Percentiles rank a stretch among this genome's conserved stretches.
These are phyloP conservation scores for Penicillium mononematosum DNA, from an alignment of 495 filamentous ascomycete species.

Conservation along the genomic window DNA sequence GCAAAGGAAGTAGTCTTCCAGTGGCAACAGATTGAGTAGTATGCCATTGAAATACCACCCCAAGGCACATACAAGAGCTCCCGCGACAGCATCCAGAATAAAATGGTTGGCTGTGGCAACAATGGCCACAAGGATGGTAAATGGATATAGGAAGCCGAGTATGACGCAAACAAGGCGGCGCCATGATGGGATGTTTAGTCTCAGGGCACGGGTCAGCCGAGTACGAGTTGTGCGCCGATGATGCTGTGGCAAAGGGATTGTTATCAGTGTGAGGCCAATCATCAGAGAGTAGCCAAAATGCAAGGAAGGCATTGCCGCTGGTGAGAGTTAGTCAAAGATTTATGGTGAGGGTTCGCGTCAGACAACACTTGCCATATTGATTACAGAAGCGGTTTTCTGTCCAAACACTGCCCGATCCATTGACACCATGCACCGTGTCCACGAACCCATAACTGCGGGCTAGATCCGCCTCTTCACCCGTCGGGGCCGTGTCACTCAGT, in stretches of 20 bases:
- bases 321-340: conserved; percentile 14
- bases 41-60: conserved; percentile 59
- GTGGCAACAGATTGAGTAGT: conserved; percentile 57
- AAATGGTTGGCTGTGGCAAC: conserved; percentile 74
- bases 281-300: conserved; percentile 80
- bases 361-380: conserved; percentile 51
- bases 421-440: conserved; percentile 68
- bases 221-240: conserved; percentile 28
- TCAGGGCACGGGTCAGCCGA: conserved; percentile 23
- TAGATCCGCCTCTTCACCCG: conserved; percentile 43
- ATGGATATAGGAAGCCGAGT: conserved; percentile 62
- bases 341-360: background rate
- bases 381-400: conserved; percentile 70
- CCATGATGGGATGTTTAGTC: conserved; percentile 41
- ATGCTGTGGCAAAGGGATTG: conserved; percentile 46
- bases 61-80: conserved; percentile 56
- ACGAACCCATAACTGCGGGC: conserved; percentile 65
- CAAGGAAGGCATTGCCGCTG: conserved; percentile 75
- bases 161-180: conserved; percentile 44
- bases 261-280: conserved; percentile 67
- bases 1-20: conserved; percentile 69
- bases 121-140: conserved; percentile 64
- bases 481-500: conserved; percentile 51
- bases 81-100: conserved; percentile 68
- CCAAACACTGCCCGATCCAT: conserved; percentile 66